These are phyloP conservation scores for Lophiotrema nucula DNA, from an alignment of 495 filamentous ascomycete species.

Conservation along the genomic window DNA sequence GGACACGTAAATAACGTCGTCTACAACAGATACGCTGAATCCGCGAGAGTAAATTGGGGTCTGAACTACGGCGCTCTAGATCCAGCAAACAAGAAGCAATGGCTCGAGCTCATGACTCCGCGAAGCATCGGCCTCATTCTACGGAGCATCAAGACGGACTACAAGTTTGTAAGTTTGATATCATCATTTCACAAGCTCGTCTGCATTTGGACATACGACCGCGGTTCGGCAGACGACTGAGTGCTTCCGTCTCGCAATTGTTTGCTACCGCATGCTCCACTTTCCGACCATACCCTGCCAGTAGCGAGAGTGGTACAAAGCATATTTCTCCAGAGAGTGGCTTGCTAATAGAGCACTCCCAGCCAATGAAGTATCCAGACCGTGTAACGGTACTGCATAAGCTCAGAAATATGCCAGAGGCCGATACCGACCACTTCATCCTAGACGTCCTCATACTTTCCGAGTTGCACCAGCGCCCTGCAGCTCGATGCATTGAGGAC, in stretches of 20 bases:
- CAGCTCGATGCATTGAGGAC: constrained; percentile 77
- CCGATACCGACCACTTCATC: constrained; percentile 53
- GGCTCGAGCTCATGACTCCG: constrained; percentile 68
- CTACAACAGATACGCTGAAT: constrained; percentile 84
- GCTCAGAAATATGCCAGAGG: constrained; percentile 55
- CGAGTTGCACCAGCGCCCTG: constrained; percentile 73
- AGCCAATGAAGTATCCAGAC: constrained; percentile 91
- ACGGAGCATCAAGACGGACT: constrained; percentile 77
- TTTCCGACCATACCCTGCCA: too few species aligned
- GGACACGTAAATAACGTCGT: constrained; percentile 88
- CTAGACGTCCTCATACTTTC: constrained; percentile 69
- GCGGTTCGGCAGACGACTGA: too few species aligned
- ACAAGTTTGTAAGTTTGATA: constrained; percentile 72
- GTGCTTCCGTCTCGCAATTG: too few species aligned
- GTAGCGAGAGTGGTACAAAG: too few species aligned
- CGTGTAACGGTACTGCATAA: constrained; percentile 86
- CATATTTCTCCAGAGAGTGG: too few species aligned
- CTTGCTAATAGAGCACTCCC: too few species aligned
- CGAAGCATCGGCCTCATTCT: constrained; percentile 73
- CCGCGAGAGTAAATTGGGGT: constrained; percentile 78
- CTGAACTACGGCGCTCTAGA: constrained; percentile 73
- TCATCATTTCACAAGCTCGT: too few species aligned
- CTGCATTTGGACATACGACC: too few species aligned
- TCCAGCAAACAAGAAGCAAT: constrained; percentile 60
- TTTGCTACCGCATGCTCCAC: too few species aligned